Evolutionary conservation across 2,329 filamentous ascomycete species (phyloP), one percentile per base, ranked within the genome.

Genomic region (Xylariaceae sp.): DNA sequence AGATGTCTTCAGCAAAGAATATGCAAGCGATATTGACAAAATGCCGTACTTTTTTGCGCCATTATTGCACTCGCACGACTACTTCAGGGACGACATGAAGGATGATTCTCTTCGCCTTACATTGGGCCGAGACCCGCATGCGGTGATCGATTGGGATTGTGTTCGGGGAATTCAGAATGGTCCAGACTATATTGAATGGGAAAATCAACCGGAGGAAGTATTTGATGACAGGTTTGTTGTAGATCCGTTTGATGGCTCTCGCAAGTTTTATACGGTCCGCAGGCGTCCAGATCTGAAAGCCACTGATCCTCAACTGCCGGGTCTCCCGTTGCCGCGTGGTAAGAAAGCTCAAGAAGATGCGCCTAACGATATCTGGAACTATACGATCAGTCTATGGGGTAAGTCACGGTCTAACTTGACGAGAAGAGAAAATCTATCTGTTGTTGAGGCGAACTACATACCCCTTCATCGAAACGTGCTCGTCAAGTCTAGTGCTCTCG

Each of bases 1-100:
- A 13, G 91, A 97, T 66, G 78, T 97, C 0, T 97, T 96, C 76
- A 93, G 92, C 73, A 99, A 99, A 72, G 79, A 80, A 2, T 99
- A 90, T 67, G 85, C 89, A 53, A 77, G 82, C 0, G 78, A 85
- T 13, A 66, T 78, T 0, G 73, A 79, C 0, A 84, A 87, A 34
- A 82, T 96, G 71, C 88, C 92, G 0, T 99, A 97, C 73, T 96
- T 92, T 77, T 69, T 97, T 11, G 88, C 86, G 0, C 93, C 94
- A 0, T 68, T 74, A 7, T 53, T 15, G 0, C 47, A 67, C 8
- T 48, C 44, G 0, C 75, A 78, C 50, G 61, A 60, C 11, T 9
- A 41, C 8, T 41, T 41, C 11, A 41, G 8, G 37, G 37, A 41
- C 11, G 11, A 13, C 13, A 70, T 41, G 8, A 41, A 41, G 37